Evolutionary conservation across 2,329 filamentous ascomycete genomes (phyloP).

Genomic region (Didymella exigua): DNA sequence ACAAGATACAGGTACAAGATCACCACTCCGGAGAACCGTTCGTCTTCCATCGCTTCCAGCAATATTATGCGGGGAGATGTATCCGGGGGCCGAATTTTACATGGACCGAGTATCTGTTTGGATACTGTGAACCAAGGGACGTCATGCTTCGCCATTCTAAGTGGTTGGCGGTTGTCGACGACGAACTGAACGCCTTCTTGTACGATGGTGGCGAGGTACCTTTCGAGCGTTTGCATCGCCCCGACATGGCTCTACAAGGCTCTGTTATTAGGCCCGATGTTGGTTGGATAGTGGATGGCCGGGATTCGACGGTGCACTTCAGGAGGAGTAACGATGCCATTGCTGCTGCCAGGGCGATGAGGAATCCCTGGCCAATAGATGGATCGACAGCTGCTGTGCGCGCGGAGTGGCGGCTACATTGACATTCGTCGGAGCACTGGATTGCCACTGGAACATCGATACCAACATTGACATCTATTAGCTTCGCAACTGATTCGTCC

Average conservation of each 20-base stretch:
- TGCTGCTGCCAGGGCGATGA: not conserved
- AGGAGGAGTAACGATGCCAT: not conserved
- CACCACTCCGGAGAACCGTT: not conserved
- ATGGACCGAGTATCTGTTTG: not conserved
- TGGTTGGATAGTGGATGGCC: constrained; percentile 7
- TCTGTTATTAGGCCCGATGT: not conserved
- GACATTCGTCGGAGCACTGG: too few species aligned
- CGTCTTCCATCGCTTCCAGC: not conserved
- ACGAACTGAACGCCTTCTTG: constrained; percentile 1
- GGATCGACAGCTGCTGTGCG: not conserved
- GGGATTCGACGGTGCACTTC: not conserved
- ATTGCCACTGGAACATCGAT: too few species aligned
- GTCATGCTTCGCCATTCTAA: not conserved
- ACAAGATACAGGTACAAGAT: not conserved
- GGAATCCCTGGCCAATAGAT: not conserved
- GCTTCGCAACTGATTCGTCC: too few species aligned
- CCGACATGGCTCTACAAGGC: not conserved
- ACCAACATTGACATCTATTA: too few species aligned
- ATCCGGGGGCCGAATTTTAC: not conserved
- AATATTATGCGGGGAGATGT: not conserved
- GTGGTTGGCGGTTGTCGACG: not conserved
- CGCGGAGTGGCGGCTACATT: not conserved
- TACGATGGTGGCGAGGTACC: not conserved
- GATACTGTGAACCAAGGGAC: not conserved
- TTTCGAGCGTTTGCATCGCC: not conserved